Percentiles rank a stretch among this genome's conserved stretches.
Conservation (phyloP, 108 stramenopile species). For the Nannochloropsis oceanica region DNA sequence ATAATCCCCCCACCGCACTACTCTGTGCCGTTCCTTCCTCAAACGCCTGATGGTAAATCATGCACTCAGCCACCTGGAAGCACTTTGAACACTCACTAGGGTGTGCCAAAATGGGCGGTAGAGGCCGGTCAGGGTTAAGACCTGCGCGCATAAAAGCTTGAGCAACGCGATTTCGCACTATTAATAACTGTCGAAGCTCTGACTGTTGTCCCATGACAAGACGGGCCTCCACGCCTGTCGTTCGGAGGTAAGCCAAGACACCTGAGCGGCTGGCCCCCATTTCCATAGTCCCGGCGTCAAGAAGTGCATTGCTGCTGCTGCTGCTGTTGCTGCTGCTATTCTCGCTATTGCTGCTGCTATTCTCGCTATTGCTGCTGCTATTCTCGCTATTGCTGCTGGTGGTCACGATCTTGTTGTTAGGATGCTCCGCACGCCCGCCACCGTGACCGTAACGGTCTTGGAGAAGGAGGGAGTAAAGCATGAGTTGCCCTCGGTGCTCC, state of each 20-base stretch:
- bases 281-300: no score
- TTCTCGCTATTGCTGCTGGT: no score
- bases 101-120: not conserved
- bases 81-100: conserved; percentile 5
- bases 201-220: not conserved
- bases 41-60: conserved; percentile 7
- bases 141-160: not conserved
- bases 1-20: conserved; percentile 3
- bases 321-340: no score
- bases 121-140: not conserved
- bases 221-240: not conserved
- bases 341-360: no score
- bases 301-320: no score
- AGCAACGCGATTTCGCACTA: conserved; percentile 12
- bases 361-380: no score
- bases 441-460: conserved; percentile 9
- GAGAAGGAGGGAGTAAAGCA: conserved; percentile 22
- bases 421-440: not conserved
- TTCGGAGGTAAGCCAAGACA: not conserved
- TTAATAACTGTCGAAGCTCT: conserved; percentile 4
- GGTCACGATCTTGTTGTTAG: no score
- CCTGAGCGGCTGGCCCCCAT: not conserved
- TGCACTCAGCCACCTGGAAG: conserved; percentile 18
- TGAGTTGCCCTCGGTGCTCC: conserved; percentile 2
- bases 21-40: conserved; percentile 7